Base-by-base conservation (phyloP, 345 rosid genomes). In the Murraya paniculata region DNA sequence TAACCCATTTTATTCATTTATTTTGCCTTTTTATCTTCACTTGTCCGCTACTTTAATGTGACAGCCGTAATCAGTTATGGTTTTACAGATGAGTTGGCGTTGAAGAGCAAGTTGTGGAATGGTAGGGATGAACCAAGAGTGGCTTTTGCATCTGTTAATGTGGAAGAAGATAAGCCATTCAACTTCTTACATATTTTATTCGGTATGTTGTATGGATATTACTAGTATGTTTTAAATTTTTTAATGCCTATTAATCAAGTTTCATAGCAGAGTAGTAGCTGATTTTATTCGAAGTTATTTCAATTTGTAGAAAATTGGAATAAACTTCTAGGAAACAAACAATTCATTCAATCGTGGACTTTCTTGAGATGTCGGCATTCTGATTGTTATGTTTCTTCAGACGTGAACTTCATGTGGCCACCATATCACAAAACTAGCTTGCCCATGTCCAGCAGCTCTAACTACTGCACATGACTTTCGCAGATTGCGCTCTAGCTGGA, bases 401-500 rank as follows among this genome's bases (percentile, higher is more conserved):
- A 18, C n/a, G 71, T 38, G 71, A 67, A 36, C 0, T 0, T 36
- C 2, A 2, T 7, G 8, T 38, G 9, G 16, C 45, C 6, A 9
- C 48, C 4, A 0, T 33, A 35, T 35, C 25, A 19, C 27, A 65
- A 21, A 21, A 3, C 7, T 30, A 16, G 36, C 45, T 13, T 19
- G 27, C 56, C 45, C 24, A 10, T 24, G 24, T 27, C 62, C 61
- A 30, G 13, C 31, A 11, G 11, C 11, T 68, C 6, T 30, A 78
- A 35, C 45, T 27, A 56, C n/a, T 72, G 8, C 18, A 45, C 3
- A 9, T 78, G 22, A 58, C 62, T 71, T 74, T 83, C 83, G 76
- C 84, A 94, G 97, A 91, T 86, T 88, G 90, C 41, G 75, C 88
- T 68, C 64, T 92, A 62, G 91, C 97, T 38, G 98, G 97, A 79